phyloP scores from a whole-genome alignment of 495 filamentous ascomycete genomes.

The Podospora anserina region DNA sequence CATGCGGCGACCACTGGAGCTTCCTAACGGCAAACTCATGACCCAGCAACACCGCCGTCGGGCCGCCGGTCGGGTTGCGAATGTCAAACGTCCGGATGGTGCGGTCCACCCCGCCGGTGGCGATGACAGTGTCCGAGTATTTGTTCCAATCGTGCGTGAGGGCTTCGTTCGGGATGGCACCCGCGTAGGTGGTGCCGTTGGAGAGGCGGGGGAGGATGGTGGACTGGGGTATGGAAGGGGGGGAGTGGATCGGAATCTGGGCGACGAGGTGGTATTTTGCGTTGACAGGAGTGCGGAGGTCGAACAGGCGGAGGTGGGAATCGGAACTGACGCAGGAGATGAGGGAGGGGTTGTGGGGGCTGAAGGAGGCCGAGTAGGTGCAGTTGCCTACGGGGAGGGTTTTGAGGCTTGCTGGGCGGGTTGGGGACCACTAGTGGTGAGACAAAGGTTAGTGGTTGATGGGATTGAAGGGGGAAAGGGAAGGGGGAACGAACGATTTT shows the following conservation, averaged over 20 bases:
- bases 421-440: constrained; percentile 65
- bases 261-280: constrained; percentile 78
- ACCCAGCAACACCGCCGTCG: constrained; percentile 66
- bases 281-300: constrained; percentile 76
- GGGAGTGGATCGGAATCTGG: constrained; percentile 71
- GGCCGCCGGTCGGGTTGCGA: constrained; percentile 66
- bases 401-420: constrained; percentile 62
- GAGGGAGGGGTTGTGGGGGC: constrained; percentile 71
- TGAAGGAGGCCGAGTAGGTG: constrained; percentile 82
- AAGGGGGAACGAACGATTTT: constrained; percentile 61
- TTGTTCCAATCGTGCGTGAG: constrained; percentile 99
- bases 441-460: neutral
- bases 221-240: constrained; percentile 32
- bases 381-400: constrained; percentile 88
- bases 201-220: constrained; percentile 33
- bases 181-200: constrained; percentile 33
- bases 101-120: constrained; percentile 86
- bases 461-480: neutral
- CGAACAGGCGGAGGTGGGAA: constrained; percentile 82
- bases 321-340: constrained; percentile 82
- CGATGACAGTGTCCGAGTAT: constrained; percentile 77
- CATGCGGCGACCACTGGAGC: constrained; percentile 87
- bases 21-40: constrained; percentile 89
- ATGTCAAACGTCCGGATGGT: constrained; percentile 86
- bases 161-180: constrained; percentile 57